phyloP scores from a whole-genome alignment of 1,284 basidiomycete species.

The Lentinus polychrous region DNA sequence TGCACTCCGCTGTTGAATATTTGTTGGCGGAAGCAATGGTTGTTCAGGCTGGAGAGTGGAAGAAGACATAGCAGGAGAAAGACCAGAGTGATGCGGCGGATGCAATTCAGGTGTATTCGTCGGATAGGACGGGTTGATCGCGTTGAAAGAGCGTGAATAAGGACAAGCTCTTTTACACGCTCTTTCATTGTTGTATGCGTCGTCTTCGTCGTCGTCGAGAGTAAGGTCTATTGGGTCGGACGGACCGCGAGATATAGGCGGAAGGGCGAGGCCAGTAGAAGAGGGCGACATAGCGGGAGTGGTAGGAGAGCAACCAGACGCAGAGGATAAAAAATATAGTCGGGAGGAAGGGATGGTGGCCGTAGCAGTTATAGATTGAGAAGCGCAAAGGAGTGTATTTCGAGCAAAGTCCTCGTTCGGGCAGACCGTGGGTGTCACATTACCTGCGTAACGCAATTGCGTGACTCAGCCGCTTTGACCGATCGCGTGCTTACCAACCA shows the following conservation, averaged over 20 bases:
- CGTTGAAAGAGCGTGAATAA: slow-evolving; percentile 20
- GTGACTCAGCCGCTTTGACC: no score
- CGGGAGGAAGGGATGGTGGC: slow-evolving; percentile 1
- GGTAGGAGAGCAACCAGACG: neutral
- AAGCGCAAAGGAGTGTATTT: slow-evolving; percentile 1
- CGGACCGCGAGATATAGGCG: slow-evolving; percentile 16
- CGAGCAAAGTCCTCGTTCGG: no score
- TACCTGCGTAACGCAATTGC: no score
- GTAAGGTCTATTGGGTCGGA: slow-evolving; percentile 29
- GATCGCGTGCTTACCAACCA: no score
- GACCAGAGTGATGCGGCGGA: slow-evolving; percentile 20
- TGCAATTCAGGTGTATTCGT: slow-evolving; percentile 4
- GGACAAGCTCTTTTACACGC: slow-evolving; percentile 21
- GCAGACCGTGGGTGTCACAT: no score
- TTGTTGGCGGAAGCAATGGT: neutral
- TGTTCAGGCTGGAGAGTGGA: slow-evolving; percentile 16
- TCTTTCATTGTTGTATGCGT: slow-evolving; percentile 16
- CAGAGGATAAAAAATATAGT: neutral
- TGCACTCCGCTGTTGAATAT: slow-evolving; percentile 10
- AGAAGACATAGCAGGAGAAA: slow-evolving; percentile 26
- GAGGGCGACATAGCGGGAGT: neutral
- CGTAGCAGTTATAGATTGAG: slow-evolving; percentile 5
- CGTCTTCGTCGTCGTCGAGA: slow-evolving; percentile 25
- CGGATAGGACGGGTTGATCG: slow-evolving; percentile 8
- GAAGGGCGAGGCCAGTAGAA: slow-evolving; percentile 1